Conservation (phyloP, 768 basidiomycete species). For the Daedaleopsis sinensis region DNA sequence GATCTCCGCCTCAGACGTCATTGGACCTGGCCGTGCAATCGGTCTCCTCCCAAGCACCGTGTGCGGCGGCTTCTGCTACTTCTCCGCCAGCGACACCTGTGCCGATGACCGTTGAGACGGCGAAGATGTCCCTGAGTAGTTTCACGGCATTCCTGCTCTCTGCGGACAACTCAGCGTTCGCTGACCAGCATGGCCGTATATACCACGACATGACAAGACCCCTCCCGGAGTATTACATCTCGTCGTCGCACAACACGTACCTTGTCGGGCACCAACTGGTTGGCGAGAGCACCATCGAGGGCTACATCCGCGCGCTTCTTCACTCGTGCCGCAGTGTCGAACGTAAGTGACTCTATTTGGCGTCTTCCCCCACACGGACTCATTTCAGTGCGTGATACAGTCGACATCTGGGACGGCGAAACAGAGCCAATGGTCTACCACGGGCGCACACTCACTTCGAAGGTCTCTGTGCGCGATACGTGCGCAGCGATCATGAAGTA, state of each 20-base stretch:
- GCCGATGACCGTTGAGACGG: constrained; percentile 23
- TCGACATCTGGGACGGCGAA: constrained; percentile 93
- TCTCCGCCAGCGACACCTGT: constrained; percentile 3
- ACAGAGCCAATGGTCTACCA: constrained; percentile 85
- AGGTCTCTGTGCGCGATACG: constrained; percentile 78
- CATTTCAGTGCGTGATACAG: constrained; percentile 41
- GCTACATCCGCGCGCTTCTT: constrained; percentile 89
- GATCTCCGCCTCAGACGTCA: constrained; percentile 29
- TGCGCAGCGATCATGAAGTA: constrained; percentile 87
- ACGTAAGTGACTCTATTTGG: constrained; percentile 49
- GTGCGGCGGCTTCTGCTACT: not conserved
- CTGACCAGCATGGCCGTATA: constrained; percentile 53
- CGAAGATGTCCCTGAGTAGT: constrained; percentile 54
- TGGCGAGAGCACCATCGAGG: constrained; percentile 87
- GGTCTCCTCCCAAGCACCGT: constrained; percentile 1
- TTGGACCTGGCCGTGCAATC: constrained; percentile 31
- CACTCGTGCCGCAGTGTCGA: constrained; percentile 95
- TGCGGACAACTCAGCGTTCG: constrained; percentile 66
- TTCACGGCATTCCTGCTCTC: constrained; percentile 85
- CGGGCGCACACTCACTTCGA: constrained; percentile 85
- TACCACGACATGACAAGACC: constrained; percentile 90
- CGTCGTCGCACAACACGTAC: constrained; percentile 92
- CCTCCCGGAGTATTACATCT: constrained; percentile 85
- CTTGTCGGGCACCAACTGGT: constrained; percentile 85
- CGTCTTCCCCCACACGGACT: not conserved